Percentiles rank a stretch among this genome's conserved stretches.
These are phyloP conservation scores for Dothideomycetidae sp. DNA, from an alignment of 2,329 filamentous ascomycete genomes.

Conservation along the genomic window DNA sequence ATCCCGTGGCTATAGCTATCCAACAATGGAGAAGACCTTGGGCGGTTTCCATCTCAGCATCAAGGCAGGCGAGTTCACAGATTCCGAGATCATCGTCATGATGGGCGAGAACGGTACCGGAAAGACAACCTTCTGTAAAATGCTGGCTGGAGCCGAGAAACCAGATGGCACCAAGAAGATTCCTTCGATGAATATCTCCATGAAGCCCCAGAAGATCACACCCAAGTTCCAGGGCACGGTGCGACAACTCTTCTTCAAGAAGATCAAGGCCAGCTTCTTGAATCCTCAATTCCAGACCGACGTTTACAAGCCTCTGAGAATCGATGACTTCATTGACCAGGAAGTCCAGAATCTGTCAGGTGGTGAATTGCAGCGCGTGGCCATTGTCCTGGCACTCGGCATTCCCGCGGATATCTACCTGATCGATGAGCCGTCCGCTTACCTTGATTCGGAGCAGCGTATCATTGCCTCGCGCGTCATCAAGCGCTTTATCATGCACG, in stretches of 20 bases:
- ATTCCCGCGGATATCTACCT: constrained; percentile 95
- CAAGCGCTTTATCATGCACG: constrained; percentile 99
- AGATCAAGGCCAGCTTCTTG: constrained; percentile 93
- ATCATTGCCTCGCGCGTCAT: constrained; percentile 94
- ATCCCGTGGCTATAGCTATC: constrained; percentile 73
- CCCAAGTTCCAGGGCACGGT: constrained; percentile 97
- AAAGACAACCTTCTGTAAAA: constrained; percentile 96
- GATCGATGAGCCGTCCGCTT: constrained; percentile 94
- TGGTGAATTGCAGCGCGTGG: constrained; percentile 98
- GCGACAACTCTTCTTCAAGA: constrained; percentile 97
- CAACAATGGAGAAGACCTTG: constrained; percentile 81
- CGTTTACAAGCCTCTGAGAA: constrained; percentile 97
- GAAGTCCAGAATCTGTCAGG: constrained; percentile 98
- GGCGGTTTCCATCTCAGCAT: constrained; percentile 76
- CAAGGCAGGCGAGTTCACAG: constrained; percentile 76
- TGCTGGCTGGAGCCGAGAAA: constrained; percentile 85
- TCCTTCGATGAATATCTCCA: constrained; percentile 90
- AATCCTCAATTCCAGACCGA: constrained; percentile 98
- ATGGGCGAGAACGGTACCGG: constrained; percentile 99
- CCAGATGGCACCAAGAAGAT: constrained; percentile 67
- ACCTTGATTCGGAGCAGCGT: constrained; percentile 98
- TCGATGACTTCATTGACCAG: constrained; percentile 98
- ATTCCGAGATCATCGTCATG: constrained; percentile 98
- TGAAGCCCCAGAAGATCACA: constrained; percentile 99
- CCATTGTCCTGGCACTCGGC: constrained; percentile 91